A percentile compares a stretch with the other conserved stretches of the same genome.
Evolutionary conservation across 2,329 filamentous ascomycete species (phyloP).

Genomic region (Phaeosphaeriaceae sp.): DNA sequence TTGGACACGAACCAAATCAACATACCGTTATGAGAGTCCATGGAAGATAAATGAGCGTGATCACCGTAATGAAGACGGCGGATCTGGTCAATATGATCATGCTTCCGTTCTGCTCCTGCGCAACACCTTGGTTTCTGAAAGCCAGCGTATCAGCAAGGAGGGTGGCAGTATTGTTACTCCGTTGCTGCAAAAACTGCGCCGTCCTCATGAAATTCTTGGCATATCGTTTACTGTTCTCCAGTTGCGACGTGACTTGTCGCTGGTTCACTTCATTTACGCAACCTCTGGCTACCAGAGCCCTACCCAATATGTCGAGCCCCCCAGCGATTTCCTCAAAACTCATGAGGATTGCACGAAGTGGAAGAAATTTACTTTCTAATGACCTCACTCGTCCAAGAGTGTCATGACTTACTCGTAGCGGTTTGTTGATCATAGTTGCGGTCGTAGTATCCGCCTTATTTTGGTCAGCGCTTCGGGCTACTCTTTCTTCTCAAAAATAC

Average conservation of each 20-base stretch:
- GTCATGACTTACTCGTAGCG: conserved; percentile 23
- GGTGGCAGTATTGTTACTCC: conserved; percentile 3
- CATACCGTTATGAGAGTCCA: conserved; percentile 12
- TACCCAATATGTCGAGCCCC: neutral
- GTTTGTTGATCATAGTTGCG: conserved; percentile 21
- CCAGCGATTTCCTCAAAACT: conserved; percentile 1
- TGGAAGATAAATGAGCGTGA: conserved; percentile 22
- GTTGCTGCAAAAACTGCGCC: conserved; percentile 5
- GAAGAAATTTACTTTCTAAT: conserved; percentile 26
- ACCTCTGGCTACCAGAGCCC: neutral
- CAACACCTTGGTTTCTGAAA: conserved; percentile 13
- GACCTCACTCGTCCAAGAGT: conserved; percentile 17
- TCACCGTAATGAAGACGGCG: conserved; percentile 20
- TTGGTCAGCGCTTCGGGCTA: neutral
- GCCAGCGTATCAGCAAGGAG: conserved; percentile 9
- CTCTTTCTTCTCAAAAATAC: conserved; percentile 6
- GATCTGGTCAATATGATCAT: conserved; percentile 19
- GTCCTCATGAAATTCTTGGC: neutral
- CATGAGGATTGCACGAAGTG: conserved; percentile 22
- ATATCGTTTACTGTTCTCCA: conserved; percentile 13
- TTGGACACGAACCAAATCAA: neutral
- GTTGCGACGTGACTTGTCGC: conserved; percentile 3
- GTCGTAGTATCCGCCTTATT: conserved; percentile 5
- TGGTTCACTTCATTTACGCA: neutral
- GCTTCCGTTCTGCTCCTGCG: conserved; percentile 10